Percentiles rank a stretch among this genome's conserved stretches.
Evolutionary conservation across 768 basidiomycete genomes (phyloP).

Genomic region (Psilocybe cyanescens): DNA sequence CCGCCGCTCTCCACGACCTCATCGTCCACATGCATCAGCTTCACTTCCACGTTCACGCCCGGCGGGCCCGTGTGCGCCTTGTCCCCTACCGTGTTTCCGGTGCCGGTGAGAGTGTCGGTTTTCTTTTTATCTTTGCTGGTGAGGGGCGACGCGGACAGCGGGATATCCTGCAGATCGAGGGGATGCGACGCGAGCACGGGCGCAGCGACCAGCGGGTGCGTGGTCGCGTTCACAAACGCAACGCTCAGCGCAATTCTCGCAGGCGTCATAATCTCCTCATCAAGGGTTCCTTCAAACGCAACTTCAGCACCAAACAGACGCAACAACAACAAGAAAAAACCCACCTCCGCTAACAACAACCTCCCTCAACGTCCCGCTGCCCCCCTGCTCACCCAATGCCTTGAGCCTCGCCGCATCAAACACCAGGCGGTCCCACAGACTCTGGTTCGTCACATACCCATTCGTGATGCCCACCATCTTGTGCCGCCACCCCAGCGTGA

Average conservation of each 20-base stretch:
- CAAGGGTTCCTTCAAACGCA: conserved; percentile 47
- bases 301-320: background rate
- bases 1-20: conserved; percentile 61
- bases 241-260: conserved; percentile 78
- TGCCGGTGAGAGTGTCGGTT: background rate
- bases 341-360: conserved; percentile 76
- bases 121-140: background rate
- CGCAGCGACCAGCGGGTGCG: conserved; percentile 66
- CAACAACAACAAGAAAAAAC: background rate
- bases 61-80: conserved; percentile 73
- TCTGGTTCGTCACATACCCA: conserved; percentile 78
- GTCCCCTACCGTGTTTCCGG: background rate
- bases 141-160: conserved; percentile 22
- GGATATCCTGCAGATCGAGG: conserved; percentile 82
- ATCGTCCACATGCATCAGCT: conserved; percentile 75
- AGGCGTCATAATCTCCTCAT: conserved; percentile 54
- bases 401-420: conserved; percentile 68
- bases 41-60: conserved; percentile 82
- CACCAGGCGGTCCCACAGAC: conserved; percentile 83
- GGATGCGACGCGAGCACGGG: conserved; percentile 85
- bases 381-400: conserved; percentile 59
- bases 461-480: conserved; percentile 70
- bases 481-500: conserved; percentile 74
- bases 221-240: conserved; percentile 69
- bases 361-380: conserved; percentile 54